These are phyloP conservation scores for Trichosporon coremiiforme DNA, from an alignment of 1,284 basidiomycete species.

Conservation along the genomic window DNA sequence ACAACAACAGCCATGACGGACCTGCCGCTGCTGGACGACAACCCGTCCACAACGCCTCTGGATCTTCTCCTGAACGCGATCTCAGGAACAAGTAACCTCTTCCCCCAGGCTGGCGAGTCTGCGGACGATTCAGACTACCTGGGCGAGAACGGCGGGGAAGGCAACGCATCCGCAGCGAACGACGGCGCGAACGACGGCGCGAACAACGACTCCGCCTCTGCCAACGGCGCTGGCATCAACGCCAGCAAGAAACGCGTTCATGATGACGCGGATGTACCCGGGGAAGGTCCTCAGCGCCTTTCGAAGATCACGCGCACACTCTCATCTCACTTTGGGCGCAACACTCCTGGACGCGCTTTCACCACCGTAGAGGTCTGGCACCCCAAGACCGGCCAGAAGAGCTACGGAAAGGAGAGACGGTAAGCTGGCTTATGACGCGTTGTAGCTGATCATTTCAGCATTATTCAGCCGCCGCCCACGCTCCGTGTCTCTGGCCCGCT, in stretches of 20 bases:
- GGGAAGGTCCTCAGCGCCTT: background rate
- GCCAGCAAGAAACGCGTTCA: slow-evolving; percentile 15
- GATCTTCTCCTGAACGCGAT: slow-evolving; percentile 54
- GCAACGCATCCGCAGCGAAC: background rate
- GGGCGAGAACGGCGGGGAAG: slow-evolving; percentile 8
- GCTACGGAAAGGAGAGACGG: slow-evolving; percentile 52
- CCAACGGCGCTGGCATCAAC: background rate
- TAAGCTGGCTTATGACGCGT: slow-evolving; percentile 24
- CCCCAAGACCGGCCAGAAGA: slow-evolving; percentile 50
- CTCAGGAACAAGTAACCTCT: slow-evolving; percentile 28
- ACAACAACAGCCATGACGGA: slow-evolving; percentile 28
- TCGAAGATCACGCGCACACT: slow-evolving; percentile 27
- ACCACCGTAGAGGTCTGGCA: slow-evolving; percentile 50
- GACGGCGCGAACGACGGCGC: slow-evolving; percentile 20
- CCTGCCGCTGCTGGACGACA: slow-evolving; percentile 31
- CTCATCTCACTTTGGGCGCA: slow-evolving; percentile 18
- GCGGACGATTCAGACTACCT: slow-evolving; percentile 12
- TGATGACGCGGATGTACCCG: background rate
- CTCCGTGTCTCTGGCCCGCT: slow-evolving; percentile 45
- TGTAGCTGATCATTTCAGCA: slow-evolving; percentile 35
- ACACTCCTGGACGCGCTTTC: slow-evolving; percentile 21
- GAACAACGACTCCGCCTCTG: slow-evolving; percentile 17
- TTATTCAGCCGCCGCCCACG: slow-evolving; percentile 49
- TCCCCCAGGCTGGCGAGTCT: background rate
- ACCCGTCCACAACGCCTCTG: slow-evolving; percentile 37